A percentile compares a stretch with the other conserved stretches of the same genome.
phyloP scores from a whole-genome alignment of 305 asterid genomes.

The Coffea humblotiana region DNA sequence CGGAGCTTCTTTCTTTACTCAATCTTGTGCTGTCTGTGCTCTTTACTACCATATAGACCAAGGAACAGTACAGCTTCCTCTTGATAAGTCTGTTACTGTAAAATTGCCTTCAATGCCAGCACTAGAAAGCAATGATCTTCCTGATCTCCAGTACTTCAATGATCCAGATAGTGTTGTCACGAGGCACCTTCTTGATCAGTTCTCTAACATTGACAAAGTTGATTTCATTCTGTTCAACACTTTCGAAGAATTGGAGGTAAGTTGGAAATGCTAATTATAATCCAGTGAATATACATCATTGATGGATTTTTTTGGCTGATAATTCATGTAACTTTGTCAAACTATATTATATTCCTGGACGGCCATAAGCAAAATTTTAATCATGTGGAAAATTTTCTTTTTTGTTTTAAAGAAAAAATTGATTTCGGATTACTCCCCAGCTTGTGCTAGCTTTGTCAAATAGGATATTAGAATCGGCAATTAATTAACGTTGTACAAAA shows the following conservation, averaged over 20 bases:
- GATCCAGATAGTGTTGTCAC: conserved; percentile 17
- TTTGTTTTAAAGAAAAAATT: too few species aligned
- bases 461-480: too few species aligned
- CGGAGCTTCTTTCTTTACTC: conserved; percentile 51
- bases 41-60: conserved; percentile 37
- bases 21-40: conserved; percentile 37
- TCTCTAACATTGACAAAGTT: conserved; percentile 32
- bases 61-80: conserved; percentile 34
- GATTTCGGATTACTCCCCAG: too few species aligned
- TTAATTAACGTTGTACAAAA: too few species aligned
- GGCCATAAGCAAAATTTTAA: too few species aligned
- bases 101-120: conserved; percentile 44
- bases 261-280: neutral
- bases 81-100: conserved; percentile 2
- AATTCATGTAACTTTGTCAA: too few species aligned
- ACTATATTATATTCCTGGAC: too few species aligned
- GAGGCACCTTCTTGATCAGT: conserved; percentile 26
- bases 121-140: conserved; percentile 37
- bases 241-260: conserved; percentile 47
- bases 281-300: too few species aligned
- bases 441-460: too few species aligned
- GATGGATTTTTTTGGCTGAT: too few species aligned
- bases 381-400: too few species aligned
- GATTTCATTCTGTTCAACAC: conserved; percentile 56
- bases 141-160: conserved; percentile 23